Evolutionary conservation across 495 filamentous ascomycete genomes (phyloP).

Genomic region (Cercophora samala): DNA sequence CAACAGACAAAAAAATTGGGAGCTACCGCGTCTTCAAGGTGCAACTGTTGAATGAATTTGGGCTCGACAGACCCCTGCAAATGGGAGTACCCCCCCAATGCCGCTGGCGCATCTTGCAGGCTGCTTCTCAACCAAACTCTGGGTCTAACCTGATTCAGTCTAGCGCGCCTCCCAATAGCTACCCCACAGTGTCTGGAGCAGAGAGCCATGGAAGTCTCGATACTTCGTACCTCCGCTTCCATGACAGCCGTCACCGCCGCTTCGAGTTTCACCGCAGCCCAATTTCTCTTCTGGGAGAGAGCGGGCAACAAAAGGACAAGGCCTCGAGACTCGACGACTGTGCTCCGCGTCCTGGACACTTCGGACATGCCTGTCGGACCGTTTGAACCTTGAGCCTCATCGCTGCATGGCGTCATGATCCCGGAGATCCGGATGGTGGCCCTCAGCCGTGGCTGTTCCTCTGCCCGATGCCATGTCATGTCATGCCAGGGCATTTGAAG

Average conservation of each 20-base stretch:
- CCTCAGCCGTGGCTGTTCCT: not conserved
- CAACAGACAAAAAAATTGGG: conserved; percentile 24
- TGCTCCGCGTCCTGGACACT: not conserved
- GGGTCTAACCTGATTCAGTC: conserved; percentile 20
- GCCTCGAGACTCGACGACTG: not conserved
- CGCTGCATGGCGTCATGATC: conserved; percentile 17
- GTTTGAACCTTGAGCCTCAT: conserved; percentile 3
- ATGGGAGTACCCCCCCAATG: conserved; percentile 21
- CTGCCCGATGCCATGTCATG: not conserved
- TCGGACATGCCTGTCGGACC: not conserved
- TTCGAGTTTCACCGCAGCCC: not conserved
- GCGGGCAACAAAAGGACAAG: not conserved
- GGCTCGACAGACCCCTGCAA: conserved; percentile 22
- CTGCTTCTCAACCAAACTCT: conserved; percentile 36
- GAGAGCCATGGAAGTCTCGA: conserved; percentile 21
- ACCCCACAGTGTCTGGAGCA: conserved; percentile 24
- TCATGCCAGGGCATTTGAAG: not conserved
- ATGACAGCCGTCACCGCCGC: not conserved
- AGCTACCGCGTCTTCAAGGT: conserved; percentile 21
- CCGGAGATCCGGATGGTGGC: not conserved
- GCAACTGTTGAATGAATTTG: conserved; percentile 38
- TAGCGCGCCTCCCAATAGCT: conserved; percentile 20
- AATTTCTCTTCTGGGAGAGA: not conserved
- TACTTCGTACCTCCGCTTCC: conserved; percentile 26
- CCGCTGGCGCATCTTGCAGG: conserved; percentile 17